phyloP scores from a whole-genome alignment of 805 yeast species.

The Ogataea nonfermentans region DNA sequence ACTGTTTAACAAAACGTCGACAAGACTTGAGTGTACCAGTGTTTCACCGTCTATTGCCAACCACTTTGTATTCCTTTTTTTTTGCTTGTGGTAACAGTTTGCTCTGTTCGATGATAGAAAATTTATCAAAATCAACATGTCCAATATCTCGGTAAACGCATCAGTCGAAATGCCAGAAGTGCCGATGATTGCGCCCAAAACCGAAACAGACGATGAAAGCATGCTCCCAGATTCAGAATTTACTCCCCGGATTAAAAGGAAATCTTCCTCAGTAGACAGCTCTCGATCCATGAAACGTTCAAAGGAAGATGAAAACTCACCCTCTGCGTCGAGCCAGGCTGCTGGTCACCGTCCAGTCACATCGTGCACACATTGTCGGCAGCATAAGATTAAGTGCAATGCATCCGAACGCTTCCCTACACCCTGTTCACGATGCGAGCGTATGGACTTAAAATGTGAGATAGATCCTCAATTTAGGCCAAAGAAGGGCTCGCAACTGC shows the following conservation, averaged over 20 bases:
- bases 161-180: slow-evolving; percentile 5
- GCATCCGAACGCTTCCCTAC: slow-evolving; percentile 80
- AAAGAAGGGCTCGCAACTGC: slow-evolving; percentile 87
- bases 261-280: slow-evolving; percentile 1
- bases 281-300: slow-evolving; percentile 1
- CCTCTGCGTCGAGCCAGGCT: slow-evolving; percentile 20
- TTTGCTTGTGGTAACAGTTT: not conserved
- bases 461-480: slow-evolving; percentile 92
- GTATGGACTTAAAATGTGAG: slow-evolving; percentile 78
- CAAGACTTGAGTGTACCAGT: no score
- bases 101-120: slow-evolving; percentile 7
- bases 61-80: not conserved
- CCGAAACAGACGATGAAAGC: slow-evolving; percentile 10
- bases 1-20: not conserved
- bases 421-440: slow-evolving; percentile 80
- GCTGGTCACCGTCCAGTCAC: slow-evolving; percentile 84
- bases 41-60: not conserved
- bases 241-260: slow-evolving; percentile 5
- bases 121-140: slow-evolving; percentile 1
- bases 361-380: slow-evolving; percentile 91
- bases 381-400: slow-evolving; percentile 90
- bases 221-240: slow-evolving; percentile 3
- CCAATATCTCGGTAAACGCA: slow-evolving; percentile 7
- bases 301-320: slow-evolving; percentile 14
- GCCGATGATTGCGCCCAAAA: slow-evolving; percentile 10